These are phyloP conservation scores for Talaromyces islandicus DNA, from an alignment of 2,329 filamentous ascomycete species.

Conservation along the genomic window DNA sequence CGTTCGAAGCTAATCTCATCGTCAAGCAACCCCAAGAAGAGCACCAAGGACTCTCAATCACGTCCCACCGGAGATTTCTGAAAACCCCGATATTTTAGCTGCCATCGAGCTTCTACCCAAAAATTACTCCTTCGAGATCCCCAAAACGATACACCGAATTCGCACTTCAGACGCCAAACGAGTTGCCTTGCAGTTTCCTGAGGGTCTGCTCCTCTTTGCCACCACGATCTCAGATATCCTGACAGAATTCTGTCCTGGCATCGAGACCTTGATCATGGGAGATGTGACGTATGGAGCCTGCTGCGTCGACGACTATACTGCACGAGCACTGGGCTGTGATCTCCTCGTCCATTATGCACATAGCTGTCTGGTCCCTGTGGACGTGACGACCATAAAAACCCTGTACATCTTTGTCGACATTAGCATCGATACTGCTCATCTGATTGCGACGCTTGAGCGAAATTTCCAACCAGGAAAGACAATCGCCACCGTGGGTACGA, in stretches of 20 bases:
- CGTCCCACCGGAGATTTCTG: slow-evolving; percentile 78
- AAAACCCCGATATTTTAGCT: slow-evolving; percentile 77
- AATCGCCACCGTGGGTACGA: slow-evolving; percentile 89
- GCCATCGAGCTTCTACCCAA: slow-evolving; percentile 79
- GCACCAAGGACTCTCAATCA: slow-evolving; percentile 80
- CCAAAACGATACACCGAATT: slow-evolving; percentile 95
- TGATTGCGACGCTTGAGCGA: slow-evolving; percentile 77
- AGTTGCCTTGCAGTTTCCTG: slow-evolving; percentile 94
- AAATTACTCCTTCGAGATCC: slow-evolving; percentile 99
- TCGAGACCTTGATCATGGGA: slow-evolving; percentile 95
- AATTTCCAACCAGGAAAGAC: slow-evolving; percentile 84
- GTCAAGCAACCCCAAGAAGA: slow-evolving; percentile 63
- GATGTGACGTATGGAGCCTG: slow-evolving; percentile 98
- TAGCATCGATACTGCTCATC: slow-evolving; percentile 83
- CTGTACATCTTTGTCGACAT: slow-evolving; percentile 98
- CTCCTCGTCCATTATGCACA: slow-evolving; percentile 95
- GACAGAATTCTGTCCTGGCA: slow-evolving; percentile 84
- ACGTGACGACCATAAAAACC: slow-evolving; percentile 94
- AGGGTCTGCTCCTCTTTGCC: slow-evolving; percentile 89
- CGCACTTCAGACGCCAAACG: slow-evolving; percentile 70
- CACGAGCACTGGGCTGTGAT: slow-evolving; percentile 87
- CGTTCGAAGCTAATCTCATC: slow-evolving; percentile 1
- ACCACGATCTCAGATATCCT: slow-evolving; percentile 97
- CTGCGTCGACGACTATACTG: slow-evolving; percentile 98
- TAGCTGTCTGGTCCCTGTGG: slow-evolving; percentile 91